Evolutionary conservation across 352 stramenopile genomes (phyloP), one percentile per base, ranked within the genome.

Genomic region (Phytopythium ostracodes): DNA sequence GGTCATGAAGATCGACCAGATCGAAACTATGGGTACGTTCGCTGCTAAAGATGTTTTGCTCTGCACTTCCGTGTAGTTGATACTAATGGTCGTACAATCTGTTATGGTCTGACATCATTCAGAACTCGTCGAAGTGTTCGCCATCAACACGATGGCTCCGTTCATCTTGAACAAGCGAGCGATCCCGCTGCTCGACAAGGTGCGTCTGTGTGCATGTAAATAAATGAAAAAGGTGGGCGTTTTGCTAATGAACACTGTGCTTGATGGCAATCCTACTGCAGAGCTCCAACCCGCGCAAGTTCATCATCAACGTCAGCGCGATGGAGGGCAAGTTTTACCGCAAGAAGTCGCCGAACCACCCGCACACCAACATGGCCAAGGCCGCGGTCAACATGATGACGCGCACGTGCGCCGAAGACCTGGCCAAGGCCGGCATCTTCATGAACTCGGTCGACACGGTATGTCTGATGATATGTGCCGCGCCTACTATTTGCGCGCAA

Each of bases 271-370:
- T 98, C 71, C 88, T 92, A 31, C 94, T 92, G 29, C 98, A 98
- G 68, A 96, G 98, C n/a, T 70, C 98, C 36, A 98, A 97, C 73
- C 96, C 85, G 62, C 40, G 40, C 40, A 94, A 92, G 65, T 98
- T 99, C 56, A 97, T 99, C 56, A 97, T 98, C 59, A 98, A 98
- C 65, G 96, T 99, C n/a, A 98, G 89, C 31, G 96, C 96, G 33
- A 99, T 98, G 96, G 96, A 99, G 66, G 96, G 96, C 53, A 99
- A 98, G 72, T 99, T 99, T 67, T 98, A 98, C 73, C 79, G 96
- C 31, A 96, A 97, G 81, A 99, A 99, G 80, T 98, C 96, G 67
- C 77, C 92, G 9, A 98, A 98, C 74, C 96, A 99, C 67, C 94
- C 96, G 50, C 96, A 99, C 72, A 99, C 96, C 25, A 99, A 99